phyloP scores from a whole-genome alignment of 163 green algal species.

The Prototheca stagnorum region DNA sequence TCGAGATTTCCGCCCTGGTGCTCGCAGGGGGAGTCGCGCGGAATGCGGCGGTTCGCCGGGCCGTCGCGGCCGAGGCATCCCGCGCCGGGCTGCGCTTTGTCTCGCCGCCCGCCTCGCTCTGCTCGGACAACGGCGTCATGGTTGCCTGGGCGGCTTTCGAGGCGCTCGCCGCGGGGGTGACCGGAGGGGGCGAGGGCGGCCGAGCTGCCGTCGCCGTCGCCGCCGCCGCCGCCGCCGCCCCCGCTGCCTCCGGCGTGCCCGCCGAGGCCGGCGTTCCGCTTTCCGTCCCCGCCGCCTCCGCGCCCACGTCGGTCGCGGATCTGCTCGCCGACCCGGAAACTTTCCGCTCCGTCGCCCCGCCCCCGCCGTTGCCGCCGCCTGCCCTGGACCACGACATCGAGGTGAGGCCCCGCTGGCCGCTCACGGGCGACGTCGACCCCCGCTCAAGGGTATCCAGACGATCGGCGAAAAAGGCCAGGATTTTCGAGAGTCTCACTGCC shows the following conservation, averaged over 20 bases:
- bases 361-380: slow-evolving; percentile 3
- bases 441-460: too few relatives aligned
- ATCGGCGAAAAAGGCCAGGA: too few relatives aligned
- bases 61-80: slow-evolving; percentile 31
- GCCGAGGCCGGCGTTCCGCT: background rate
- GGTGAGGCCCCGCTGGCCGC: slow-evolving; percentile 66
- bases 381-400: slow-evolving; percentile 36
- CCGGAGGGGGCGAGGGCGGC: slow-evolving; percentile 30
- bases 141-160: slow-evolving; percentile 71
- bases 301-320: slow-evolving; percentile 1
- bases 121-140: slow-evolving; percentile 96
- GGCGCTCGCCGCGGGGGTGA: slow-evolving; percentile 14
- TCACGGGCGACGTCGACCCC: slow-evolving; percentile 29
- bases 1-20: slow-evolving; percentile 18
- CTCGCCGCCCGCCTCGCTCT: slow-evolving; percentile 65
- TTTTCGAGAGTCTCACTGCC: too few relatives aligned
- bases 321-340: too few relatives aligned
- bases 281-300: background rate
- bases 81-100: slow-evolving; percentile 50
- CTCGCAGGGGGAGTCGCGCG: slow-evolving; percentile 74
- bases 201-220: too few relatives aligned
- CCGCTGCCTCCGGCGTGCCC: background rate
- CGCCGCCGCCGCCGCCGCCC: background rate
- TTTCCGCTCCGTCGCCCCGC: too few relatives aligned
- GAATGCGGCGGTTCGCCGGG: slow-evolving; percentile 58